phyloP scores from a whole-genome alignment of 2,329 filamentous ascomycete genomes.

The Fusarium sp. region DNA sequence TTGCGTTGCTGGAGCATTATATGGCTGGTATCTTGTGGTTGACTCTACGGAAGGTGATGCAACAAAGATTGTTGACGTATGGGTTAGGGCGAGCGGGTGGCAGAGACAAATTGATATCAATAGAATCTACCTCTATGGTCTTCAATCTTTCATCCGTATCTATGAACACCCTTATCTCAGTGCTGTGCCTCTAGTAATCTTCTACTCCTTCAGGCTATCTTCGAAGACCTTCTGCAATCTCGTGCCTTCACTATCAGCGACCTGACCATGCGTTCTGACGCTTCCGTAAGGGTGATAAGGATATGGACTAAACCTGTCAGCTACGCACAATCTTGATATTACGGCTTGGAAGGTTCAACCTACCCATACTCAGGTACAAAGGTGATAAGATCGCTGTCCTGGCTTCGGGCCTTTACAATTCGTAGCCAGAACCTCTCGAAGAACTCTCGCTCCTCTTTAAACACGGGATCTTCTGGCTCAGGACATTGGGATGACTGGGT shows the following conservation, averaged over 20 bases:
- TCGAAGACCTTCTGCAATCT: background rate
- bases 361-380: background rate
- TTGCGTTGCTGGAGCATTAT: conserved; percentile 68
- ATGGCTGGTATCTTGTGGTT: conserved; percentile 66
- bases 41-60: conserved; percentile 53
- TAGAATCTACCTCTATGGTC: background rate
- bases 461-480: background rate
- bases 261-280: background rate
- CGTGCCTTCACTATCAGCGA: background rate
- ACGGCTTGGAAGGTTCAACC: rapidly evolving
- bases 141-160: rapidly evolving
- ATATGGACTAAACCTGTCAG: background rate
- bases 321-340: rapidly evolving
- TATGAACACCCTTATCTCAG: rapidly evolving
- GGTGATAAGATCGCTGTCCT: background rate
- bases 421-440: background rate
- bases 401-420: background rate
- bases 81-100: conserved; percentile 66
- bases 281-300: background rate
- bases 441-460: background rate
- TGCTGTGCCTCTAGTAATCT: rapidly evolving
- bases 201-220: rapidly evolving
- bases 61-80: conserved; percentile 63
- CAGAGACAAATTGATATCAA: background rate
- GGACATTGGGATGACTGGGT: background rate